Percentiles rank a stretch among this genome's conserved stretches.
Evolutionary conservation across 2,329 filamentous ascomycete species (phyloP).

Genomic region (Ceratocystis diversiconidia): DNA sequence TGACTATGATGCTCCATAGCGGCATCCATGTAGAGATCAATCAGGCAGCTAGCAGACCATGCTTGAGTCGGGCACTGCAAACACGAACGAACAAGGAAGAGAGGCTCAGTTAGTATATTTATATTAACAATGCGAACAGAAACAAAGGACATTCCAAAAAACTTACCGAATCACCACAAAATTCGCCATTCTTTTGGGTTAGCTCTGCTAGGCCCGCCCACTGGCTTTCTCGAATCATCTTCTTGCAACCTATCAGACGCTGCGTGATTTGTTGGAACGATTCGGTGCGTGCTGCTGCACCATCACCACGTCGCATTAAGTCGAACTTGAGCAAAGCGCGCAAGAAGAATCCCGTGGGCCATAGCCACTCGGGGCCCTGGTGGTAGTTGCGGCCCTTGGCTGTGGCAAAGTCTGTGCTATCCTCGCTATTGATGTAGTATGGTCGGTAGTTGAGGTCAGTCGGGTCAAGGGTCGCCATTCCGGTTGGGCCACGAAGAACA

Average conservation of each 20-base stretch:
- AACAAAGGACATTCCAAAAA: conserved; percentile 14
- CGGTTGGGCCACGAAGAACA: conserved; percentile 68
- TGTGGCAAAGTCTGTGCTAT: conserved; percentile 79
- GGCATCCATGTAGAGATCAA: conserved; percentile 93
- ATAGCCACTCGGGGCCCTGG: conserved; percentile 94
- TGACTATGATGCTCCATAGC: conserved; percentile 34
- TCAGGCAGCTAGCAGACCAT: conserved; percentile 87
- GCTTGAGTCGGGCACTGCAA: conserved; percentile 77
- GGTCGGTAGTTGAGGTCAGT: conserved; percentile 84
- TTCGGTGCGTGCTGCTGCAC: conserved; percentile 43
- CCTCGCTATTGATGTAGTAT: conserved; percentile 89
- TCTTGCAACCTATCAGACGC: conserved; percentile 68
- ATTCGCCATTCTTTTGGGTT: conserved; percentile 75
- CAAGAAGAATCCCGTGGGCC: conserved; percentile 92
- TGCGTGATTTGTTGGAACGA: conserved; percentile 90
- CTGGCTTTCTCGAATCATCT: conserved; percentile 60
- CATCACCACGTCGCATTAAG: conserved; percentile 47
- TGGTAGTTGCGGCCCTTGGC: conserved; percentile 95
- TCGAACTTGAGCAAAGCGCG: conserved; percentile 86
- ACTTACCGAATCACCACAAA: conserved; percentile 77
- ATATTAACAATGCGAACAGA: conserved; percentile 17
- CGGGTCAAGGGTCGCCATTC: conserved; percentile 93
- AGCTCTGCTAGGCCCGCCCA: conserved; percentile 91
- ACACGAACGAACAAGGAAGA: background rate
- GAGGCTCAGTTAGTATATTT: background rate